Conservation (phyloP, 805 yeast species). For the Priceomyces carsonii region DNA sequence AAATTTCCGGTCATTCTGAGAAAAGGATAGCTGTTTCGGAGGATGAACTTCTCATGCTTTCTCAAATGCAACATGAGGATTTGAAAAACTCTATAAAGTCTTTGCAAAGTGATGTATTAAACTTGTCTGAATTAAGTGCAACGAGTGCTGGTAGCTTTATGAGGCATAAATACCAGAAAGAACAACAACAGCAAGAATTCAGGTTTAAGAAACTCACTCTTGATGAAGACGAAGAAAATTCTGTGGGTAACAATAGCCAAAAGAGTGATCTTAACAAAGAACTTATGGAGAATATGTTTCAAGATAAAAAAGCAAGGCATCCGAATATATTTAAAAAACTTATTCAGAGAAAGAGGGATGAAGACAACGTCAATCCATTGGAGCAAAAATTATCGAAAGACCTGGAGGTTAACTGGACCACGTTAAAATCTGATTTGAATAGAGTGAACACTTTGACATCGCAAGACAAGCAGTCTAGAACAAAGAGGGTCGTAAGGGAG, state of each 20-base stretch:
- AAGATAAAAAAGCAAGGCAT: constrained; percentile 42
- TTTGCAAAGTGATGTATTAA: constrained; percentile 46
- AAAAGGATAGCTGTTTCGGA: constrained; percentile 20
- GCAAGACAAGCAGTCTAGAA: constrained; percentile 69
- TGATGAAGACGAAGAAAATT: constrained; percentile 16
- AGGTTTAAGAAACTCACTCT: constrained; percentile 22
- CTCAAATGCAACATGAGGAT: constrained; percentile 37
- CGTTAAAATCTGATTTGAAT: constrained; percentile 57
- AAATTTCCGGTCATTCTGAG: constrained; percentile 24
- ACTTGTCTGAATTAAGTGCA: constrained; percentile 74
- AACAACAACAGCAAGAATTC: constrained; percentile 17
- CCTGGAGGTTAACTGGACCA: constrained; percentile 39
- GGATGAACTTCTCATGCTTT: constrained; percentile 27
- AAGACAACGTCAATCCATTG: constrained; percentile 25
- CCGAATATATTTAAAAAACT: constrained; percentile 49
- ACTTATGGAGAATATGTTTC: constrained; percentile 42
- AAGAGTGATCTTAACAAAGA: constrained; percentile 16
- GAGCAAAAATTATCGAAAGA: constrained; percentile 33
- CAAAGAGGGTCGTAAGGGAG: constrained; percentile 51
- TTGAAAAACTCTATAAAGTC: constrained; percentile 42
- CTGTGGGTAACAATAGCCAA: constrained; percentile 3
- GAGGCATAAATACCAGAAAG: constrained; percentile 62
- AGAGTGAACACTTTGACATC: constrained; percentile 70
- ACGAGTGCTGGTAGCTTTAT: constrained; percentile 86
- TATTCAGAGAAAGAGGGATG: constrained; percentile 32